Evolutionary conservation across 345 rosid genomes (phyloP).

Genomic region (Gossypioides kirkii): DNA sequence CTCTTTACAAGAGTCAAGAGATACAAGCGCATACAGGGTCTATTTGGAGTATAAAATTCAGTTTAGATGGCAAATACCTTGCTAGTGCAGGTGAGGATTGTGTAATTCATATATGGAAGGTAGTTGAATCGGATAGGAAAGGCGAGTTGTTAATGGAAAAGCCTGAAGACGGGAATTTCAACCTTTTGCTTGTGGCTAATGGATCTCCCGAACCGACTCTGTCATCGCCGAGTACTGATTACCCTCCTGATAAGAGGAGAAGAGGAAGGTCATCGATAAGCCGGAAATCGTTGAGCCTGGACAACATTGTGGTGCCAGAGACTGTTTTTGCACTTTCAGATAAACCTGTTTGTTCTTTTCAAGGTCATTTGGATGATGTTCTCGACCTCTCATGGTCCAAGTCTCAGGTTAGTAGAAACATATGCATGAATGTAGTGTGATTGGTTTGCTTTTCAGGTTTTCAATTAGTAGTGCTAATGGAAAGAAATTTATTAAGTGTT

Average conservation of each 20-base stretch:
- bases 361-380: constrained; percentile 80
- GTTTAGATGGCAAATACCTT: constrained; percentile 86
- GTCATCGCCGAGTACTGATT: constrained; percentile 48
- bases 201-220: constrained; percentile 80
- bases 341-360: constrained; percentile 87
- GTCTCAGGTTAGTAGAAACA: constrained; percentile 62
- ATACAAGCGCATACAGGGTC: constrained; percentile 92
- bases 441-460: neutral
- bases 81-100: constrained; percentile 98
- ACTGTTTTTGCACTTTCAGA: constrained; percentile 76
- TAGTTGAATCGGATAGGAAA: constrained; percentile 63
- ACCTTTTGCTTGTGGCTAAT: constrained; percentile 47
- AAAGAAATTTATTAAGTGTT: neutral
- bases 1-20: constrained; percentile 82
- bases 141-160: constrained; percentile 80
- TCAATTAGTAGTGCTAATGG: neutral
- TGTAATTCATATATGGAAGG: constrained; percentile 83
- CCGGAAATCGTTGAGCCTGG: constrained; percentile 80
- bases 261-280: constrained; percentile 70
- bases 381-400: constrained; percentile 98
- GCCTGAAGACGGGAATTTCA: constrained; percentile 65
- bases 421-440: neutral
- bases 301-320: constrained; percentile 63
- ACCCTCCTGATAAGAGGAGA: constrained; percentile 54
- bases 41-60: constrained; percentile 89